Evolutionary conservation across 441 rosid species (phyloP), one percentile per base, ranked within the genome.

Genomic region (Euphorbia neoarborescens): DNA sequence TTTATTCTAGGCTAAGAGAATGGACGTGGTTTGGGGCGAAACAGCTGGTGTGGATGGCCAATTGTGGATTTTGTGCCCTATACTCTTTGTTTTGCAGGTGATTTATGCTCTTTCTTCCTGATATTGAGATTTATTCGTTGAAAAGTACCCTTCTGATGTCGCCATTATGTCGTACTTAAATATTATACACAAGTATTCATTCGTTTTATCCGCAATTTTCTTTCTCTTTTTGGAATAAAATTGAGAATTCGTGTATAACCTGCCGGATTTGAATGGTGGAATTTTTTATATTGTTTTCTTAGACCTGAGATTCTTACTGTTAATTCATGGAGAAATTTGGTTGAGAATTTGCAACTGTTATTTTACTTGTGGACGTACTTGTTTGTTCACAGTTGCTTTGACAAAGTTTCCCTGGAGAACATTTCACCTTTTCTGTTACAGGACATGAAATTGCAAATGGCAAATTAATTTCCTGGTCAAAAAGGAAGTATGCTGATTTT

Each of bases 21-120:
- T 94, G 99, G 97, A 94, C 65, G 99, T 94, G 65, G 98, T 92
- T 38, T 92, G 98, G 99, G 98, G 99, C 68, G 98, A 92, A 88
- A 94, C 99, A 13, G 88, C 99, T 72, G 98, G 99, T 14, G 99
- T 94, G 51, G 91, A 89, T 69, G 98, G 99, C 38, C 98, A 94
- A 53, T 71, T 94, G 74, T 92, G 86, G 99, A 80, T 94, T 40
- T 78, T 94, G 79, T 94, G 88, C 74, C 99, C 98, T 61, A 78
- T 92, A 70, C 94, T 94, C 74, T 94, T 94, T 81, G 77, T 84
- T 75, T 67, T 94, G 85, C 99, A 94, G 99, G 99, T 91, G 73
- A 79, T 48, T 71, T 10, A 30, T 48, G 12, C 66, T 73, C 12
- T 28, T 22, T 57, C 32, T 46, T 71, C 56, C 30, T 20, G 65